phyloP scores from a whole-genome alignment of 495 filamentous ascomycete genomes.

The Sabuloglossum arenarium region DNA sequence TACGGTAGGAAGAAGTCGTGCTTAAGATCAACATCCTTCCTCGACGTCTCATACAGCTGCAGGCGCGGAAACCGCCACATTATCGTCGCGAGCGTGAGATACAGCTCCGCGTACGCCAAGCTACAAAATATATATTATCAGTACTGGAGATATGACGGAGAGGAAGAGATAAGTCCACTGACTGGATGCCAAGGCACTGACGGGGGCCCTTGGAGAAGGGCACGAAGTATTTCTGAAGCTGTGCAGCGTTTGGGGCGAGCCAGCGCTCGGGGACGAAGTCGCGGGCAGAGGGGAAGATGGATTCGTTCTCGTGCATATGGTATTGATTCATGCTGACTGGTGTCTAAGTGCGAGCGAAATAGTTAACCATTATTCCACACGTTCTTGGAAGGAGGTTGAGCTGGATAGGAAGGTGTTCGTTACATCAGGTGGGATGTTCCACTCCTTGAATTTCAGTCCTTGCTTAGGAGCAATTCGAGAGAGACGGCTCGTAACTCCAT shows the following conservation, averaged over 20 bases:
- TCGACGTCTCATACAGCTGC: conserved; percentile 18
- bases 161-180: neutral
- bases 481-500: neutral
- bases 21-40: conserved; percentile 16
- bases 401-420: neutral
- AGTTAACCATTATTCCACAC: neutral
- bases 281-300: conserved; percentile 6
- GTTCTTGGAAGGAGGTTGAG: neutral
- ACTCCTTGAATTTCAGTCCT: conserved; percentile 1
- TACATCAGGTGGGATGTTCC: conserved; percentile 4
- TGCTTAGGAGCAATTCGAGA: neutral
- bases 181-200: conserved; percentile 5
- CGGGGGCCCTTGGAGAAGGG: conserved; percentile 5
- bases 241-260: neutral
- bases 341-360: neutral
- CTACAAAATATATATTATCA: conserved; percentile 3
- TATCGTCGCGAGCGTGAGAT: conserved; percentile 15
- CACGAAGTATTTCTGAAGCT: conserved; percentile 2
- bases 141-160: neutral
- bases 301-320: neutral
- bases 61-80: conserved; percentile 14
- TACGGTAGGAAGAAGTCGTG: conserved; percentile 21
- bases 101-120: conserved; percentile 19
- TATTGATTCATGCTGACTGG: neutral
- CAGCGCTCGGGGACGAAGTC: conserved; percentile 8